These are phyloP conservation scores for Trifolium pratense DNA, from an alignment of 306 rosid species.

Conservation along the genomic window DNA sequence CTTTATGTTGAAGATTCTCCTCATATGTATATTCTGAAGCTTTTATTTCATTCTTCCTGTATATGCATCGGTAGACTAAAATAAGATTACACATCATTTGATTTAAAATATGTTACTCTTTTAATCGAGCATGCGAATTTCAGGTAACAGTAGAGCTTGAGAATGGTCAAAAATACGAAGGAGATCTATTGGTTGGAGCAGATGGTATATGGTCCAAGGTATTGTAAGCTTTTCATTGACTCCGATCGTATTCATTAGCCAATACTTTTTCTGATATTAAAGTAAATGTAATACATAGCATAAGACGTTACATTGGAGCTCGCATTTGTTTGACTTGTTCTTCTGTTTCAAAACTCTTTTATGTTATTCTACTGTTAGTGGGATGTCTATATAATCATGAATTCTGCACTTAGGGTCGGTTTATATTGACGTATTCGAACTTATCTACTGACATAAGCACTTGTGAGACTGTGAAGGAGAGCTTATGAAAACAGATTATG, in stretches of 20 bases:
- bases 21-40: slow-evolving; percentile 25
- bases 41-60: slow-evolving; percentile 34
- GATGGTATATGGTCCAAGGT: slow-evolving; percentile 99
- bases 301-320: slow-evolving; percentile 5
- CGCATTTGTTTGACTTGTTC: slow-evolving; percentile 11
- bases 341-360: slow-evolving; percentile 14
- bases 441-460: background rate
- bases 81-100: slow-evolving; percentile 7
- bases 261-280: slow-evolving; percentile 9
- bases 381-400: slow-evolving; percentile 10
- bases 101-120: slow-evolving; percentile 30
- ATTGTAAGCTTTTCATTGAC: slow-evolving; percentile 19
- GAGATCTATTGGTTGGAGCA: slow-evolving; percentile 94
- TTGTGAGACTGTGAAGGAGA: background rate
- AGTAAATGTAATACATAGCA: background rate
- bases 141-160: slow-evolving; percentile 88
- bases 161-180: slow-evolving; percentile 82
- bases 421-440: background rate
- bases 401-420: background rate
- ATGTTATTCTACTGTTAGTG: slow-evolving; percentile 23
- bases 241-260: slow-evolving; percentile 19
- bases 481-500: background rate
- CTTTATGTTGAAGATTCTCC: slow-evolving; percentile 38
- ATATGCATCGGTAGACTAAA: slow-evolving; percentile 18
- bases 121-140: slow-evolving; percentile 33